A percentile compares a stretch with the other conserved stretches of the same genome.
phyloP scores from a whole-genome alignment of 106 monocot genomes.

The Apostasia ramifera region DNA sequence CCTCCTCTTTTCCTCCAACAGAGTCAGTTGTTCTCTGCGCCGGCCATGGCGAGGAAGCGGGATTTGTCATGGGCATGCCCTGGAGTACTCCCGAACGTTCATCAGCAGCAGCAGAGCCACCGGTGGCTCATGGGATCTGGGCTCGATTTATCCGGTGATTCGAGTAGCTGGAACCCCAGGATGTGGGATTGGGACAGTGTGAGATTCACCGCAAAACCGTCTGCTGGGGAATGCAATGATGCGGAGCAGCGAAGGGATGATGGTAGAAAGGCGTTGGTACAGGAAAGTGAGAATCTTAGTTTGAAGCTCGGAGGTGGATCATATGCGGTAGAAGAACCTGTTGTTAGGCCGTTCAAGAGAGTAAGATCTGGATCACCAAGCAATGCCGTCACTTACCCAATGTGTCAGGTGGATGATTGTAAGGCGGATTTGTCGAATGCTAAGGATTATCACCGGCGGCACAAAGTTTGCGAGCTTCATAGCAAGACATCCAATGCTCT shows the following conservation, averaged over 20 bases:
- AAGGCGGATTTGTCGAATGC: constrained; percentile 61
- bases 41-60: constrained; percentile 27
- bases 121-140: constrained; percentile 6
- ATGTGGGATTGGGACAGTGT: constrained; percentile 50
- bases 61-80: constrained; percentile 32
- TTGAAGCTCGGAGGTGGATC: constrained; percentile 25
- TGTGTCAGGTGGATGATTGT: constrained; percentile 96
- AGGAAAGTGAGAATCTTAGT: constrained; percentile 11
- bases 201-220: constrained; percentile 26
- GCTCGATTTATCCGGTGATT: background rate
- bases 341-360: constrained; percentile 31
- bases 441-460: constrained; percentile 94
- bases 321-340: constrained; percentile 9
- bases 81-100: background rate
- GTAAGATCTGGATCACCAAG: constrained; percentile 50
- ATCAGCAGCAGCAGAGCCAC: constrained; percentile 14
- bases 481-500: constrained; percentile 82
- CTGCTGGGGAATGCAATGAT: background rate
- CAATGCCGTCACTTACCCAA: constrained; percentile 45
- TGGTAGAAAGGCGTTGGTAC: constrained; percentile 6
- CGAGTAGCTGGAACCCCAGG: constrained; percentile 39
- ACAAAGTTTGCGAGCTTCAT: constrained; percentile 92
- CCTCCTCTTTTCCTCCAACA: constrained; percentile 30
- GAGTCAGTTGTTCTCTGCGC: constrained; percentile 22
- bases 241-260: constrained; percentile 9